Evolutionary conservation across 1,284 basidiomycete species (phyloP), one percentile per base, ranked within the genome.

Genomic region (Hymenochaete sp.): DNA sequence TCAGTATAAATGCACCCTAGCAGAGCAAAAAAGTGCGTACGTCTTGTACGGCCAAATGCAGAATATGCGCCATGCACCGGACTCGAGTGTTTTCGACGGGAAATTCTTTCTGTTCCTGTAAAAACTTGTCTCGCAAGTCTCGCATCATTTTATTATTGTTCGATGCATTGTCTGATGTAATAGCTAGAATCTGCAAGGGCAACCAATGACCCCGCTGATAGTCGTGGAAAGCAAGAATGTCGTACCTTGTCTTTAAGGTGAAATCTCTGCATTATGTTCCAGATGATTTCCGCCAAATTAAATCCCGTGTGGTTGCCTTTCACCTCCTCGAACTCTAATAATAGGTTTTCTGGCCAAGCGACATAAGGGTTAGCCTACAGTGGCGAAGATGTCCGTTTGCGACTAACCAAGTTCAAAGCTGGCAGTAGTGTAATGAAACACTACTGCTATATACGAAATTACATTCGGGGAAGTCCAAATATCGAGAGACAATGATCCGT

Each of bases 381-480:
- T 31, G 14, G 14, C 14, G 14, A 31, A 10, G 9, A 31, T 31
- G 28, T 10, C 14, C 14, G 9, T 10, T 31, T 10, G 14, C 14
- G 14, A 31, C 28, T 31, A 10, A 31, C 28, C 9, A 31, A 31
- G 28, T 31, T 10, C 10, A 9, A 9, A 31, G 14, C 60, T 56
- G n/a, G n/a, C n/a, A 0, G 42, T 56, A 5, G 62, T 44, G 41
- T 60, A 62, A 44, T 63, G 59, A 2, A 59, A 58, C 22, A 64
- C 55, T 39, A 64, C 60, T 0, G 60, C 61, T 9, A 65, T 39
- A 39, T 62, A 65, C 2, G 62, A 61, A 53, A 55, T 53, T 4
- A 52, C 42, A 45, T 62, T 62, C 25, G 48, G 52, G 11, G 58
- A 62, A 0, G 59, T 59, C 59, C 60, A 64, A 1, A 59, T 57